Conservation (phyloP, 2,329 filamentous ascomycete genomes). For the Pyricularia sp. region DNA sequence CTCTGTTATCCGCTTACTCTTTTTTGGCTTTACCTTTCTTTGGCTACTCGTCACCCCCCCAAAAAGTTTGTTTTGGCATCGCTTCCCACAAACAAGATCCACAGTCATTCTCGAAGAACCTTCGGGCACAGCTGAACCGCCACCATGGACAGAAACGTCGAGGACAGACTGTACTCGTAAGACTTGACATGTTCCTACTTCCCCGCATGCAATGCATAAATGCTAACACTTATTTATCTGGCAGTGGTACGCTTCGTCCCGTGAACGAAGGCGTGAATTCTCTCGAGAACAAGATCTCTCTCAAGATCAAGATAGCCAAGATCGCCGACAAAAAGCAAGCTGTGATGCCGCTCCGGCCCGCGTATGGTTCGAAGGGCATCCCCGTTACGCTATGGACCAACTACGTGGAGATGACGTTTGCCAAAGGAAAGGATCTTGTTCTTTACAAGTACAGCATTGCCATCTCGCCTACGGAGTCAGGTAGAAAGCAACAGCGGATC, state of each 20-base stretch:
- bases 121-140: neutral
- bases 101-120: neutral
- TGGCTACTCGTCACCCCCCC: no score
- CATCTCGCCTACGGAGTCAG: constrained; percentile 8
- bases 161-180: neutral
- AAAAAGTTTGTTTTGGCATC: no score
- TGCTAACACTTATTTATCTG: neutral
- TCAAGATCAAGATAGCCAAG: neutral
- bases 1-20: no score
- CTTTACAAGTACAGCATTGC: constrained; percentile 14
- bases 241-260: neutral
- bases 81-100: neutral
- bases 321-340: neutral
- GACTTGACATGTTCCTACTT: neutral
- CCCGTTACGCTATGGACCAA: constrained; percentile 15
- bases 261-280: neutral
- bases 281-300: neutral
- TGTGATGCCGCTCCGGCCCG: constrained; percentile 10
- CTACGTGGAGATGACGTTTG: constrained; percentile 13
- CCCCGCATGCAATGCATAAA: neutral
- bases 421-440: constrained; percentile 7
- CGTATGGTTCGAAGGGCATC: constrained; percentile 13
- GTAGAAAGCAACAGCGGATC: constrained; percentile 13
- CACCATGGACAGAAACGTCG: neutral
- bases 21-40: no score